These are phyloP conservation scores for Podospora tetraspora DNA, from an alignment of 495 filamentous ascomycete genomes.

Conservation along the genomic window DNA sequence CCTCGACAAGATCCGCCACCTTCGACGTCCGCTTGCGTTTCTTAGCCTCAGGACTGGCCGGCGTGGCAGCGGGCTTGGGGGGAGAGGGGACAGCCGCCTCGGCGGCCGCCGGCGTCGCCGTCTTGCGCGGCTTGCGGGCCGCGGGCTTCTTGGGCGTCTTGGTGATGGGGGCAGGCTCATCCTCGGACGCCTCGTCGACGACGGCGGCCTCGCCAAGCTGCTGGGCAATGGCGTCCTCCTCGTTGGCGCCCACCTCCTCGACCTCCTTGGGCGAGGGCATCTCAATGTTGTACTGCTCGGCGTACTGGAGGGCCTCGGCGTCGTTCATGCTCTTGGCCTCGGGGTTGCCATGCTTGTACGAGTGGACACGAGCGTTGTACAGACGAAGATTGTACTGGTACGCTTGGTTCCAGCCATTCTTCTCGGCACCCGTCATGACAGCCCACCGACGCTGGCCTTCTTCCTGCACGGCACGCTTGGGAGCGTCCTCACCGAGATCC, in stretches of 20 bases:
- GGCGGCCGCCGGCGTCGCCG: constrained; percentile 40
- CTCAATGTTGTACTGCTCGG: constrained; percentile 49
- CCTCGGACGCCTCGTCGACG: constrained; percentile 38
- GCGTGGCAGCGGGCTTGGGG: constrained; percentile 48
- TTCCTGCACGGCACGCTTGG: constrained; percentile 72
- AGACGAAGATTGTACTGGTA: constrained; percentile 71
- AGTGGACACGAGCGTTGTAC: constrained; percentile 66
- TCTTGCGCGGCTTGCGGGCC: constrained; percentile 45
- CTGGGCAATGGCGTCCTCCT: constrained; percentile 54
- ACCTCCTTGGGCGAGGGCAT: constrained; percentile 39
- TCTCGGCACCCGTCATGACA: constrained; percentile 64
- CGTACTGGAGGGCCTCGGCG: constrained; percentile 51
- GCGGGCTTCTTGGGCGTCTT: constrained; percentile 50
- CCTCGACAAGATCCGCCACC: constrained; percentile 39
- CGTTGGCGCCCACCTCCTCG: constrained; percentile 50
- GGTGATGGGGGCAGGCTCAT: constrained; percentile 25
- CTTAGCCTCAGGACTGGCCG: constrained; percentile 49
- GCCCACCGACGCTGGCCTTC: constrained; percentile 81
- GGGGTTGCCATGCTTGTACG: constrained; percentile 64
- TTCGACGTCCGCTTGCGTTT: constrained; percentile 61
- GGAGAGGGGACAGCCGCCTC: constrained; percentile 26
- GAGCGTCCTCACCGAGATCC: constrained; percentile 64
- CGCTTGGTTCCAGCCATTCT: constrained; percentile 67
- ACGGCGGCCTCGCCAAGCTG: constrained; percentile 47
- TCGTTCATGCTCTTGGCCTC: constrained; percentile 59